These are phyloP conservation scores for Ogataea pilisensis DNA, from an alignment of 805 yeast genomes.

Conservation along the genomic window DNA sequence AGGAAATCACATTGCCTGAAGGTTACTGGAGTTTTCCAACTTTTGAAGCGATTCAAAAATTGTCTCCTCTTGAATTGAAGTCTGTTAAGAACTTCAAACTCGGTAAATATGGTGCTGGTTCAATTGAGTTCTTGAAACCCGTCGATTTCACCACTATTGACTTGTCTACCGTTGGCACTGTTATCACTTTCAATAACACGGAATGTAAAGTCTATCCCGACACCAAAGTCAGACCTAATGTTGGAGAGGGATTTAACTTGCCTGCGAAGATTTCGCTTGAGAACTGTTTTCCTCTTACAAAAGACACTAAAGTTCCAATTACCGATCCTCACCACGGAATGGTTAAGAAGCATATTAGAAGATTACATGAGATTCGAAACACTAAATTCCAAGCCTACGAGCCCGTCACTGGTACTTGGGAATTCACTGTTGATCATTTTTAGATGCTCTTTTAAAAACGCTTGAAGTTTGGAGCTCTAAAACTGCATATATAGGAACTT, in stretches of 20 bases:
- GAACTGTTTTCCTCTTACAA: conserved; percentile 76
- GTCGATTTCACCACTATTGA: conserved; percentile 76
- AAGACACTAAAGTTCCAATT: conserved; percentile 66
- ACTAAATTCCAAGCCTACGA: conserved; percentile 74
- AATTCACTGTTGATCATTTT: conserved; percentile 47
- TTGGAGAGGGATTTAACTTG: conserved; percentile 81
- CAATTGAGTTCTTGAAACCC: conserved; percentile 70
- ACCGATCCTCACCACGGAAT: conserved; percentile 74
- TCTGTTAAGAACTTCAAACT: conserved; percentile 61
- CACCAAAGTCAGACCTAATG: conserved; percentile 49
- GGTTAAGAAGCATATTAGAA: conserved; percentile 62
- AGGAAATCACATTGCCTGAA: conserved; percentile 33
- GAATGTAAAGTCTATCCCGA: conserved; percentile 73
- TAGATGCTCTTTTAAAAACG: too few species aligned
- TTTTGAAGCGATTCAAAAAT: conserved; percentile 51
- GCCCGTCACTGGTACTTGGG: conserved; percentile 69
- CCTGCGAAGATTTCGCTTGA: conserved; percentile 70
- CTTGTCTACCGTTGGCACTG: conserved; percentile 59
- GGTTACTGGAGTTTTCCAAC: conserved; percentile 91
- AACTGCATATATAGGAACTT: too few species aligned
- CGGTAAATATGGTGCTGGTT: conserved; percentile 78
- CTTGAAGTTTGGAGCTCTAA: too few species aligned
- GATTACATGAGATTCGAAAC: conserved; percentile 55
- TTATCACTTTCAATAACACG: conserved; percentile 57
- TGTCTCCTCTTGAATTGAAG: conserved; percentile 61